Evolutionary conservation across 164 flowering plant genomes (phyloP).

Genomic region (Vitis vinifera): DNA sequence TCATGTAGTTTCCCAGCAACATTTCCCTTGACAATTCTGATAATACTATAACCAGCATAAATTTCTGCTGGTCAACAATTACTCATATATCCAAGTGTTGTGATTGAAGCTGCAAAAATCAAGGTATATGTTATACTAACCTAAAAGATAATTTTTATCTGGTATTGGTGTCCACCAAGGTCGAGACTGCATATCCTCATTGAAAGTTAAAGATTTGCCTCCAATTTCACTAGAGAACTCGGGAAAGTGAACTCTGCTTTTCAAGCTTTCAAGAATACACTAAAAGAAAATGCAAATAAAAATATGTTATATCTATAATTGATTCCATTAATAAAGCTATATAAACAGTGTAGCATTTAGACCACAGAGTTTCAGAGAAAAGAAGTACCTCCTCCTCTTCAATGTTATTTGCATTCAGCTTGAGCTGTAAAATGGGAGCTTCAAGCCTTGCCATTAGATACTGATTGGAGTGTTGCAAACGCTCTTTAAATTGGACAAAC

Average conservation of each 20-base stretch:
- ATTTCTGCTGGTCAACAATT: background rate
- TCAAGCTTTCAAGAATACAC: conserved; percentile 58
- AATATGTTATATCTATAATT: background rate
- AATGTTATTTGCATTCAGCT: conserved; percentile 68
- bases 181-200: conserved; percentile 76
- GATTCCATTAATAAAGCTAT: background rate
- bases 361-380: conserved; percentile 4
- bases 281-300: conserved; percentile 21
- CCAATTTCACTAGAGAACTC: conserved; percentile 66
- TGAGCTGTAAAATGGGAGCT: conserved; percentile 65
- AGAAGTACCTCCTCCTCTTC: conserved; percentile 72
- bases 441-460: conserved; percentile 73
- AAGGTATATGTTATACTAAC: conserved; percentile 39
- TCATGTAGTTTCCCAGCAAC: too few species aligned
- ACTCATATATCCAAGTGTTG: background rate
- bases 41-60: background rate
- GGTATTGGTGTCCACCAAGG: conserved; percentile 98
- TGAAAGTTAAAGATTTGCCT: conserved; percentile 71
- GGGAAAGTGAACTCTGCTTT: conserved; percentile 50
- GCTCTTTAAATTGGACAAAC: conserved; percentile 85
- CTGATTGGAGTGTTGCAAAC: conserved; percentile 72
- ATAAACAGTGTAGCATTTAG: background rate
- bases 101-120: background rate
- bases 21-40: too few species aligned
- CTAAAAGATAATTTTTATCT: conserved; percentile 75